Evolutionary conservation across 768 basidiomycete genomes (phyloP), one percentile per base, ranked within the genome.

Genomic region (Amanita pseudoporphyria): DNA sequence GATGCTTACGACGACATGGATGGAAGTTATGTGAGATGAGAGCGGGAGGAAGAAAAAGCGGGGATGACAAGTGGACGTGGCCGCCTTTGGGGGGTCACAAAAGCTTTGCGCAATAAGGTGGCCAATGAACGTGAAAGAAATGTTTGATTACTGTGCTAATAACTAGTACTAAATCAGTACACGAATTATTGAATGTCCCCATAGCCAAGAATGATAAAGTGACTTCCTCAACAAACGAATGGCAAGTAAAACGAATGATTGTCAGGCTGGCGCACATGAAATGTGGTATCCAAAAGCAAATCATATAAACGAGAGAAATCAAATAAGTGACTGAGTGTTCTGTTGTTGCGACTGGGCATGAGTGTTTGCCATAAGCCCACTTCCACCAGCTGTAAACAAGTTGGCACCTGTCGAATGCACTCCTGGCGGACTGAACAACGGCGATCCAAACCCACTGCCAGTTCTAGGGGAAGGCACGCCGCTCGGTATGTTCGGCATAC

Each of bases 1-100:
- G 9, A 16, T 48, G 18, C 47, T 48, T 39, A 40, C 47, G 47
- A 30, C 26, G 47, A 31, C 47, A 48, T 48, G 28, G n/a, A 21
- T 12, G 38, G 9, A 12, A 16, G 18, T 4, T 21, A 35, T 46
- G 32, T 2, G 21, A 26, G n/a, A n/a, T n/a, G n/a, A n/a, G n/a
- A n/a, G n/a, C 3, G 7, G 10, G 14, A 38, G 18, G 47, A 26
- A 26, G 33, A 14, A 24, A 33, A 21, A 12, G 10, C n/a, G n/a
- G n/a, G n/a, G n/a, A n/a, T n/a, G n/a, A n/a, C n/a, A n/a, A n/a
- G n/a, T n/a, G n/a, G n/a, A n/a, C n/a, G 31, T 42, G 6, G 26
- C 26, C 26, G 26, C 26, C n/a, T 39, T 39, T 21, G 13, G 22
- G 19, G 24, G 16, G 33, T 13, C 14, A 9, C 13, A 6, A 6